A percentile compares a stretch with the other conserved stretches of the same genome.
phyloP scores from a whole-genome alignment of 1,139 yeast species.

The Petasospora fabianii region DNA sequence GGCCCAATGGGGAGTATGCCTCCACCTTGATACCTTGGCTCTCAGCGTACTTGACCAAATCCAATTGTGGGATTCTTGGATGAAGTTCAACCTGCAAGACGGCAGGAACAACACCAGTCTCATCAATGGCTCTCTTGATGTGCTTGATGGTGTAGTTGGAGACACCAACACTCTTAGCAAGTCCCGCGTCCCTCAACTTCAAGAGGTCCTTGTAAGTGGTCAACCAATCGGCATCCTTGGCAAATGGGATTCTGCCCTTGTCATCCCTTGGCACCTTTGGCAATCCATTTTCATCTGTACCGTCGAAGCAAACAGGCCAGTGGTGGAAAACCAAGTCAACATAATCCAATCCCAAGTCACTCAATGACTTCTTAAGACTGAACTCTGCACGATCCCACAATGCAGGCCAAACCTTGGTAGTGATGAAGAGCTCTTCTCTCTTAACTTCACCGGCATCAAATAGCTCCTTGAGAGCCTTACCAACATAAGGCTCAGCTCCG shows the following conservation, averaged over 20 bases:
- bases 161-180: conserved; percentile 55
- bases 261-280: conserved; percentile 20
- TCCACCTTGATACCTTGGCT: conserved; percentile 44
- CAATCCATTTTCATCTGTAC: conserved; percentile 15
- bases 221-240: conserved; percentile 41
- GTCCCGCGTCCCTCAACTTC: conserved; percentile 31
- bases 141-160: conserved; percentile 51
- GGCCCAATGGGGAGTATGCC: conserved; percentile 62
- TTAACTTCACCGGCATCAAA: conserved; percentile 45
- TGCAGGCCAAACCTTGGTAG: conserved; percentile 59
- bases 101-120: conserved; percentile 42
- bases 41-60: conserved; percentile 42
- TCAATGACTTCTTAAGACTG: conserved; percentile 37
- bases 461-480: conserved; percentile 47
- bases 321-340: conserved; percentile 59
- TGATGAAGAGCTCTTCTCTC: conserved; percentile 56
- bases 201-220: conserved; percentile 43
- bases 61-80: conserved; percentile 53
- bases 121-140: conserved; percentile 43
- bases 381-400: conserved; percentile 36
- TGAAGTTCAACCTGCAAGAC: conserved; percentile 59
- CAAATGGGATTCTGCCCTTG: conserved; percentile 41
- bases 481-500: conserved; percentile 47
- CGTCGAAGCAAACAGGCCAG: conserved; percentile 43
- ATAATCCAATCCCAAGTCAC: conserved; percentile 48